Evolutionary conservation across 1,139 yeast species (phyloP), one percentile per base, ranked within the genome.

Genomic region (Blastobotrys arbuscula): DNA sequence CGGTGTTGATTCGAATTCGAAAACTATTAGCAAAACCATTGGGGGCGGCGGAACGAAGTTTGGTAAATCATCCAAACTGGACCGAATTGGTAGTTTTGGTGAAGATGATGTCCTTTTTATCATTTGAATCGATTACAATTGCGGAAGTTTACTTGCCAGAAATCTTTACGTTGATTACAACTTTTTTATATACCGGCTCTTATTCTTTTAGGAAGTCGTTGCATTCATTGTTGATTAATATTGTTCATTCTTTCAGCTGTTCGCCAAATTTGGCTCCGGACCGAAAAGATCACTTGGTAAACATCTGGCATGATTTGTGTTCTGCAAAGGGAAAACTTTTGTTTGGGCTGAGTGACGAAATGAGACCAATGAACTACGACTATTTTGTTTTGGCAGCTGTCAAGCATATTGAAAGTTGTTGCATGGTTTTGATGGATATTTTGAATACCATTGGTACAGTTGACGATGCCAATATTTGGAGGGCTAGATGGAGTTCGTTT

Each of bases 311-410:
- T 3, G 78, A 77, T 48, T 76, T 87, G 53, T 79, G 86, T 48
- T 81, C 86, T 10, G 87, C 84, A 49, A 75, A 90, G 60, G 83
- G 86, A 3, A 81, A 79, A 57, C 77, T 85, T 73, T 69, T 86
- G 53, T 86, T 86, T 68, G 96, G 96, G 0, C 71, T 86, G 53
- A 81, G 82, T n/a, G 79, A 88, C 57, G 90, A 83, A 37, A 72
- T 69, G 48, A 72, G 73, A 41, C 68, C 69, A 30, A 59, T 67
- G 16, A 65, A 69, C 13, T 72, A 69, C 51, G 67, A 73, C 34
- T 71, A 69, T 24, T 72, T 74, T 16, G 73, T 78, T 47, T 73
- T 76, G 38, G 77, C 79, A 44, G 79, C 80, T 48, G 73, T 76
- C 21, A 70, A 69, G 45, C 74, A 79, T 24, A 74, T 87, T 58